Conservation (phyloP, 78 protist species). For the Dictyostelium discoideum region dicty_2.7 NC_007088.5:512501-513000, state of each 20-base stretch:
- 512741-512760: not conserved
- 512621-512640: not conserved
- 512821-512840: not conserved
- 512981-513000: not conserved
- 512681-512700: constrained; percentile 1
- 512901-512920: not conserved
- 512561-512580: constrained; percentile 33
- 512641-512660: not conserved
- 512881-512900: not conserved
- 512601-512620: not conserved
- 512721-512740: not conserved
- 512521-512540: not conserved
- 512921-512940: not conserved
- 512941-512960: not conserved
- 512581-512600: constrained; percentile 32
- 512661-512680: not conserved
- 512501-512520: not conserved
- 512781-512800: not conserved
- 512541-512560: not conserved
- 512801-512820: not conserved
- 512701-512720: not conserved
- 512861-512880: not conserved
- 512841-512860: not conserved
- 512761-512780: not conserved
- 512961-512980: not conserved